phyloP scores from a whole-genome alignment of 441 rosid genomes.

The Populus hybrid region DNA sequence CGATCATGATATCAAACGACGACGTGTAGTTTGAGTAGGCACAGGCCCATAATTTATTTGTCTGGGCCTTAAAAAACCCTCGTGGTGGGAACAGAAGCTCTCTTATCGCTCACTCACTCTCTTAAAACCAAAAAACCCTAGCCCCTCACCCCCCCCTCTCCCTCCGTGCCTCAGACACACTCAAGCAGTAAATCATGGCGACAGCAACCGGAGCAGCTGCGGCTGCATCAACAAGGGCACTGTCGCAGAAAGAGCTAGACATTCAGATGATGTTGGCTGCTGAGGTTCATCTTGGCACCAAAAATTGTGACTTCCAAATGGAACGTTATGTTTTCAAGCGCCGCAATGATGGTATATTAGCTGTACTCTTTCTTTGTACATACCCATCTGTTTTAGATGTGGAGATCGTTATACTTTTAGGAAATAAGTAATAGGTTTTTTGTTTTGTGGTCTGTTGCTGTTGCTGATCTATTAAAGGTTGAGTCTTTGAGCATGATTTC shows the following conservation, averaged over 20 bases:
- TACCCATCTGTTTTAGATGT: neutral
- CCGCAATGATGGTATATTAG: slow-evolving; percentile 65
- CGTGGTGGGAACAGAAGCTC: neutral
- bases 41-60: neutral
- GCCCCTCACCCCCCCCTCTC: neutral
- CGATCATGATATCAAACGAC: neutral
- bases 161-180: neutral
- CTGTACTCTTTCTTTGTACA: neutral
- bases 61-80: neutral
- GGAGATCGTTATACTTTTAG: neutral
- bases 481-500: neutral
- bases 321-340: slow-evolving; percentile 28
- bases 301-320: slow-evolving; percentile 89
- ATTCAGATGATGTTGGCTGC: slow-evolving; percentile 88
- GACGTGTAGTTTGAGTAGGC: neutral
- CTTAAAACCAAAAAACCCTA: neutral
- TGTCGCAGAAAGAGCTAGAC: slow-evolving; percentile 70
- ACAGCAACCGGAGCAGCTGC: slow-evolving; percentile 23
- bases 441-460: neutral
- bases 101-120: neutral
- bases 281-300: slow-evolving; percentile 89
- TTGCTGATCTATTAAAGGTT: neutral
- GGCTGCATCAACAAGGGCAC: slow-evolving; percentile 37
- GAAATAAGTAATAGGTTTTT: neutral
- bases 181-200: slow-evolving; percentile 27